phyloP scores from a whole-genome alignment of 768 basidiomycete genomes.

The Pleurotus pulmonarius region DNA sequence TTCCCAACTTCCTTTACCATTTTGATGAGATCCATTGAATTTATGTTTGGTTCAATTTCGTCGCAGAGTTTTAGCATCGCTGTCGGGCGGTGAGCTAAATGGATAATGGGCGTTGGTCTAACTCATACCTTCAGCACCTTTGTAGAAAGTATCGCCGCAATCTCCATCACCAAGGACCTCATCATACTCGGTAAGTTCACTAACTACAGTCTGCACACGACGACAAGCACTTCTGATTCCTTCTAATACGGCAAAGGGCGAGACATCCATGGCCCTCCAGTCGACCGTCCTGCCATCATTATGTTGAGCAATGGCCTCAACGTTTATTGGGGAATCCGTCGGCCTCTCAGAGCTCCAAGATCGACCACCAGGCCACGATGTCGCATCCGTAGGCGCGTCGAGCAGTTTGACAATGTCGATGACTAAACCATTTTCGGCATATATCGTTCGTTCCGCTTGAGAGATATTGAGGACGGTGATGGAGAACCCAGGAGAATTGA shows the following conservation, averaged over 20 bases:
- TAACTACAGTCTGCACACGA: slow-evolving; percentile 40
- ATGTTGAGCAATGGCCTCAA: too few relatives aligned
- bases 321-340: background rate
- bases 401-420: slow-evolving; percentile 28
- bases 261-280: background rate
- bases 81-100: slow-evolving; percentile 8
- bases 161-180: slow-evolving; percentile 63
- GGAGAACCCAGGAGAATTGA: slow-evolving; percentile 59
- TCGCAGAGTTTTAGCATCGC: slow-evolving; percentile 14
- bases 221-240: slow-evolving; percentile 35
- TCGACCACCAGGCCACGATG: slow-evolving; percentile 35
- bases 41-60: background rate
- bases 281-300: background rate
- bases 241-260: slow-evolving; percentile 15
- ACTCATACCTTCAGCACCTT: slow-evolving; percentile 35
- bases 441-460: slow-evolving; percentile 17
- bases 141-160: slow-evolving; percentile 54
- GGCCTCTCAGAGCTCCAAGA: slow-evolving; percentile 20
- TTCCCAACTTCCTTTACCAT: slow-evolving; percentile 31
- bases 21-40: slow-evolving; percentile 10
- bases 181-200: slow-evolving; percentile 55
- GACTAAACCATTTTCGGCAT: background rate
- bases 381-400: slow-evolving; percentile 39
- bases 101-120: background rate
- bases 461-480: slow-evolving; percentile 47